Base-by-base conservation (phyloP, 139 green algal species). In the Asterochloris erici region DNA sequence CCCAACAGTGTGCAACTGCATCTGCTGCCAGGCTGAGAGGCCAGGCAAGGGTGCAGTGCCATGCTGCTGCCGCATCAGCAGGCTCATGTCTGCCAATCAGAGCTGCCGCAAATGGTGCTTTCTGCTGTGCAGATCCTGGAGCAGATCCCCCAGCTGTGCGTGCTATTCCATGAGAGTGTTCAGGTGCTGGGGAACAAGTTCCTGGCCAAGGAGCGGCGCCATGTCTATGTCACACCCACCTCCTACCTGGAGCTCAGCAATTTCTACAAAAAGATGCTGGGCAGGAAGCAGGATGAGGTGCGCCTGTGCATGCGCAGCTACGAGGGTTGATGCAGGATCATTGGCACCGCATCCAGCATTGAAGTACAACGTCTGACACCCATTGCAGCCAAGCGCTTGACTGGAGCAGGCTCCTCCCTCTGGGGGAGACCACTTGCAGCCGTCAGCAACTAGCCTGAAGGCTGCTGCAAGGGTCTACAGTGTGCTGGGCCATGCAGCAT, bases 201-300 rank as follows among this genome's bases (percentile, higher is more conserved):
- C 86, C 82, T 93, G 71, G 75, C 64, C 28, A 78, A 95, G 77
- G 69, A 90, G 28, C 85, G 92, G 28, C 89, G 93, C 14, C 84
- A 91, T 77, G 92, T 93, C 78, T 96, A 97, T 84, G 91, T 97
- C 62, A 97, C 93, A 12, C 93, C 92, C 54, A 95, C 93, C 6
- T 93, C 87, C 2, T 97, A 95, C 88, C 87, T 97, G 60, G 89
- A 94, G 88, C 90, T 97, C 62, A 93, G 96, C 78, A 85, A 82
- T n/a, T 82, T 88, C 14, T 95, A 93, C 90, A 88, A 90, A 63
- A 85, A 73, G 0, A 77, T 96, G 63, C 85, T 94, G 29, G 82
- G 79, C 11, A 38, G 80, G n/a, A 94, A 94, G 83, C 86, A 87
- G 9, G 64, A 78, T 14, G 81, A 91, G 87, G 85, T 91, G 28